These are phyloP conservation scores for Penicillium sp. DNA, from an alignment of 2,329 filamentous ascomycete genomes.

Conservation along the genomic window DNA sequence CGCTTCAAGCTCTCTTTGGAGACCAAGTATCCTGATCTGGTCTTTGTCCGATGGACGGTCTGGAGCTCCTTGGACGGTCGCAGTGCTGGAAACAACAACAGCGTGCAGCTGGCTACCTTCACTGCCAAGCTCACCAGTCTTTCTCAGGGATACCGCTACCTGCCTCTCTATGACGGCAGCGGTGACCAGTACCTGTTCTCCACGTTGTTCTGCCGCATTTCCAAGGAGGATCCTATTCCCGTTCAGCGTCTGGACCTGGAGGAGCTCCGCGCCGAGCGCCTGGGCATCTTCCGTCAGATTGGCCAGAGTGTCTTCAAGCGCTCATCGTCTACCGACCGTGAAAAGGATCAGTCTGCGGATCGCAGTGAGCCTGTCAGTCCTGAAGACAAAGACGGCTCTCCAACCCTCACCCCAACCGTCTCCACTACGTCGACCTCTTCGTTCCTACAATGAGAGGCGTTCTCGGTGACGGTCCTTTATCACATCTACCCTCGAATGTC, in stretches of 20 bases:
- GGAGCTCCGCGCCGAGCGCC: slow-evolving; percentile 42
- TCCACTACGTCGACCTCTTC: slow-evolving; percentile 41
- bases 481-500: background rate
- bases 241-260: slow-evolving; percentile 42
- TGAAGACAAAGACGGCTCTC: slow-evolving; percentile 39
- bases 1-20: slow-evolving; percentile 78
- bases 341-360: slow-evolving; percentile 32
- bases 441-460: slow-evolving; percentile 23
- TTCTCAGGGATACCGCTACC: slow-evolving; percentile 87
- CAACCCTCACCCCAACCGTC: slow-evolving; percentile 37
- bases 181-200: slow-evolving; percentile 95
- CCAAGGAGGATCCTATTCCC: slow-evolving; percentile 57
- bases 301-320: slow-evolving; percentile 49
- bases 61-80: slow-evolving; percentile 80
- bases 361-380: slow-evolving; percentile 30
- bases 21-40: slow-evolving; percentile 90
- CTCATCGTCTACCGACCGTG: slow-evolving; percentile 42
- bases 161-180: slow-evolving; percentile 83
- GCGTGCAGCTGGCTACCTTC: slow-evolving; percentile 75
- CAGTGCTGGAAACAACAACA: slow-evolving; percentile 64
- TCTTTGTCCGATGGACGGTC: slow-evolving; percentile 92
- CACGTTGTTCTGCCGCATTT: slow-evolving; percentile 87
- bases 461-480: background rate
- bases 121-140: slow-evolving; percentile 89
- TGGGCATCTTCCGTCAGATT: slow-evolving; percentile 45